Evolutionary conservation across 2,329 filamentous ascomycete genomes (phyloP), one percentile per base, ranked within the genome.

Genomic region (Microsporum canis): DNA sequence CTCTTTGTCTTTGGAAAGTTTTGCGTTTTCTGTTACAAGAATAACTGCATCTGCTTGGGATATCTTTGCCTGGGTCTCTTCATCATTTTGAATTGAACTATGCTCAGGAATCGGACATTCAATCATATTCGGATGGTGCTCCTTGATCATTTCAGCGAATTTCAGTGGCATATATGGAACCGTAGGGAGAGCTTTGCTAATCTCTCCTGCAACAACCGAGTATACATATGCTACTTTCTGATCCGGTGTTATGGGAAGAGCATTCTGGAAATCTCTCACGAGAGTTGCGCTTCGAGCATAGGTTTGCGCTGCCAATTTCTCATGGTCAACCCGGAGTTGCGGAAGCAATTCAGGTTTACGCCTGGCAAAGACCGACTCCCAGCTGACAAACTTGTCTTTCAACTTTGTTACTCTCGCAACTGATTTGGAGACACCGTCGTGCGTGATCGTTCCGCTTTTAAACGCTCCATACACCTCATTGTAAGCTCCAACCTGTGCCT

Each of bases 401-500:
- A 78, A 65, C 1, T 61, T 51, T 23, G 65, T 61, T 1, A 78
- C 71, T 57, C 72, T 71, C 14, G 69, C 65, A 14, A 69, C 66
- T 3, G 76, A 75, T 29, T 71, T 66, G 38, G 72, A 65, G 5
- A 78, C 66, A 3, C 70, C 67, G 3, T 67, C 60, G 47, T 66
- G 58, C 1, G 70, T 63, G 27, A 78, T 65, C 3, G 68, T 65
- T 3, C 74, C 75, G 29, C 69, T 70, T 45, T 71, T 68, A 0
- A 76, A 67, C 14, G 75, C 75, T 53, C 71, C 63, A 27, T 72
- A 69, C 1, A 78, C 71, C 33, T 68, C 65, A 41, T 76, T 67
- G 17, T 78, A 76, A 0, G 76, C 73, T 3, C 68, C 71, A 17
- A 77, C 66, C 62, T 78, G 76, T 39, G 73, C 71, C 4, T 69